Percentiles rank a stretch among this genome's conserved stretches.
Evolutionary conservation across 1,284 basidiomycete species (phyloP).

Genomic region (Leccinum angustisporum): DNA sequence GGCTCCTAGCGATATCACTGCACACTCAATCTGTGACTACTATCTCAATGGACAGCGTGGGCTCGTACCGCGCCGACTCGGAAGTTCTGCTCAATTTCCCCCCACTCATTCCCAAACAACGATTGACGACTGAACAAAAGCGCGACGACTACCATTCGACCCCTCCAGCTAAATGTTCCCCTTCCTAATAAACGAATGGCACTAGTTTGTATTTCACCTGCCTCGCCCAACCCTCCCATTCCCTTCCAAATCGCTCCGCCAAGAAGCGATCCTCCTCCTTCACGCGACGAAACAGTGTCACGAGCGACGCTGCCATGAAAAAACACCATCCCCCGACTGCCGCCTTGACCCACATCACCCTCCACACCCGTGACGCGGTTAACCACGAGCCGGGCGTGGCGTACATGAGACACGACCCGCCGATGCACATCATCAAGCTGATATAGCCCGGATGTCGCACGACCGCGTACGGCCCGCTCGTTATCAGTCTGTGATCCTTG

Average conservation of each 20-base stretch:
- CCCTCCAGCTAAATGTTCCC: background rate
- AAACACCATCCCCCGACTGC: background rate
- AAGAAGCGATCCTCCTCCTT: conserved; percentile 17
- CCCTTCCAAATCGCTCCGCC: conserved; percentile 13
- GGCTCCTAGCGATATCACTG: background rate
- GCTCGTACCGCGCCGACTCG: background rate
- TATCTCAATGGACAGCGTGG: background rate
- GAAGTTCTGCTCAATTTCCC: background rate
- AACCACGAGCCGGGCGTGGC: conserved; percentile 16
- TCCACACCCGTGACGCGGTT: conserved; percentile 10
- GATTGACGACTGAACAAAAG: background rate
- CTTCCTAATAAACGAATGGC: conserved; percentile 16
- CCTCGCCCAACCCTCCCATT: conserved; percentile 19
- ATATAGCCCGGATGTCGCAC: conserved; percentile 25
- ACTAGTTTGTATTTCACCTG: conserved; percentile 16
- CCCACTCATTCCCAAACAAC: background rate
- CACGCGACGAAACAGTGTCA: conserved; percentile 10
- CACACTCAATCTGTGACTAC: background rate
- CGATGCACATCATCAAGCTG: conserved; percentile 1
- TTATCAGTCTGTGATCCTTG: conserved; percentile 20
- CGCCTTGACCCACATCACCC: background rate
- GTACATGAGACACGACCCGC: conserved; percentile 7
- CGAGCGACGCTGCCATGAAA: background rate
- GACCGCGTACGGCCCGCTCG: conserved; percentile 18
- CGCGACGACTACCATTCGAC: background rate